Evolutionary conservation across 306 rosid genomes (phyloP).

Genomic region (Carpinus viminea): DNA sequence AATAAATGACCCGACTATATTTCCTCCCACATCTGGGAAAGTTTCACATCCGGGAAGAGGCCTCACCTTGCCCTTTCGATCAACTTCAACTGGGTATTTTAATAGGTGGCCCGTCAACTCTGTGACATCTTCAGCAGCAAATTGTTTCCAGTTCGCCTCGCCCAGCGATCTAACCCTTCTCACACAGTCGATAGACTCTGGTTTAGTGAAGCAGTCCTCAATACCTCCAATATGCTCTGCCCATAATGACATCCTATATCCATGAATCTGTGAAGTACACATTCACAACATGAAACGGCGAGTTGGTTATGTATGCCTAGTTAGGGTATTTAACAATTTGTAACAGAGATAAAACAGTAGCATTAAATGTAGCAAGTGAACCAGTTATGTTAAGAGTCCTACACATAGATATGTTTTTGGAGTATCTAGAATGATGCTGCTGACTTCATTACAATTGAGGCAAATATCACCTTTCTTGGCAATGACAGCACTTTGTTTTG

Average conservation of each 20-base stretch:
- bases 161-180: conserved; percentile 68
- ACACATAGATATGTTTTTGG: neutral
- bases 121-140: conserved; percentile 60
- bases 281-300: conserved; percentile 13
- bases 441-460: neutral
- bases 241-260: conserved; percentile 98
- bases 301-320: neutral
- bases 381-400: neutral
- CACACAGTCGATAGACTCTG: conserved; percentile 85
- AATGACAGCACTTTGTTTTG: neutral
- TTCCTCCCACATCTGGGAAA: conserved; percentile 95
- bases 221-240: conserved; percentile 76
- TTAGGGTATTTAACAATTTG: neutral
- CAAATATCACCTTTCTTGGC: neutral
- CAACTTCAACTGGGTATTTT: conserved; percentile 88
- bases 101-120: conserved; percentile 87
- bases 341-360: conserved; percentile 1
- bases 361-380: neutral
- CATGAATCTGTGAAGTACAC: conserved; percentile 58
- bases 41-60: conserved; percentile 73
- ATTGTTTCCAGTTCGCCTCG: conserved; percentile 81
- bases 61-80: conserved; percentile 70
- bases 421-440: neutral
- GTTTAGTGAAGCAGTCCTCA: conserved; percentile 73
- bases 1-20: conserved; percentile 78